Evolutionary conservation across 2,329 filamentous ascomycete species (phyloP), one percentile per base, ranked within the genome.

Genomic region (Venturia aucupariae): DNA sequence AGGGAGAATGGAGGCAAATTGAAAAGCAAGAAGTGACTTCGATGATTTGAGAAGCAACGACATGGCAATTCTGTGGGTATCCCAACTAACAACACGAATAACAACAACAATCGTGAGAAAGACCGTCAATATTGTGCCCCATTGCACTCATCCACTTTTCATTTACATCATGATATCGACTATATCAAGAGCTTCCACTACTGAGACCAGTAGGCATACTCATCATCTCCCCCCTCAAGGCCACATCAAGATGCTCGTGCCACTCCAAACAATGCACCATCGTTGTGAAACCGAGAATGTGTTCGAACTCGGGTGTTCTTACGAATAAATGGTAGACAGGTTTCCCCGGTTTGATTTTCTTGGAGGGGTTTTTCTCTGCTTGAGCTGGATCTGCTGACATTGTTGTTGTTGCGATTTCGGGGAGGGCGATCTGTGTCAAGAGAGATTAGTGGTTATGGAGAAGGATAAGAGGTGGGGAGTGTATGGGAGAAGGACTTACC

Each of bases 191-290:
- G 11, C 51, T 35, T 30, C 19, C 30, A 11, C 35, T n/a, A 44
- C 59, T 38, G 24, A 62, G 51, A 3, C 61, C 61, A 24, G 61
- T 62, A 19, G 61, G 61, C 61, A 62, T 62, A 32, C 8, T 17
- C 61, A 62, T 51, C 61, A 62, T 62, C 42, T 62, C 61, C 13
- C 60, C 61, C 27, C 61, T 24, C n/a, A 62, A 24, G 8, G 61
- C 61, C 27, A 51, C 61, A 39, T 62, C 61, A 4, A 62, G 44
- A 54, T 62, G 42, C 24, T 62, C 42, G 22, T 62, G 42, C 61
- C 61, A 62, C 42, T 35, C 61, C 24, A 62, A 24, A 62, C 61
- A 62, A 48, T 51, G 42, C n/a, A 62, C 41, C 61, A 62, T 44
- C 24, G 60, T 62, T 17, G 41, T 22, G 19, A 62, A 62, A 4